phyloP scores from a whole-genome alignment of 1,284 basidiomycete species.

The Flammula alnicola region DNA sequence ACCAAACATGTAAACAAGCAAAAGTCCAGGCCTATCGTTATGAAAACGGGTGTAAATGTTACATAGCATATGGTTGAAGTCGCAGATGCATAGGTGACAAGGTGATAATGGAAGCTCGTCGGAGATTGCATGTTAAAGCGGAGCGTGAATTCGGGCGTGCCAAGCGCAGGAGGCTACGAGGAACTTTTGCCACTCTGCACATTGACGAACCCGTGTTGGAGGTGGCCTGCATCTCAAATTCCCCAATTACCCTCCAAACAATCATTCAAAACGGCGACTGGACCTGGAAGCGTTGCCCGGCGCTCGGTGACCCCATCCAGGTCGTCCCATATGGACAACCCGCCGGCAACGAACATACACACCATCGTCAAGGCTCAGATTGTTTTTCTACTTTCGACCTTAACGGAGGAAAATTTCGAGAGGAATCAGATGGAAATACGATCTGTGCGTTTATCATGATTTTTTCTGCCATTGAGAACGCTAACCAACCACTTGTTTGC shows the following conservation, averaged over 20 bases:
- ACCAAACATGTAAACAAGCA: no score
- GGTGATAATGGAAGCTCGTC: constrained; percentile 12
- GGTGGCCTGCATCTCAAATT: constrained; percentile 42
- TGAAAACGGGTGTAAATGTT: no score
- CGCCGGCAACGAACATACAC: constrained; percentile 60
- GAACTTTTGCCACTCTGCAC: constrained; percentile 39
- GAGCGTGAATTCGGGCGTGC: constrained; percentile 25
- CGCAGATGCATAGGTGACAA: no score
- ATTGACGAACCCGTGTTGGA: constrained; percentile 43
- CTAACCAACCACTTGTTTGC: constrained; percentile 6
- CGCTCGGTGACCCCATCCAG: constrained; percentile 80
- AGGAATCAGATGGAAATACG: constrained; percentile 90
- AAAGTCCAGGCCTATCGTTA: no score
- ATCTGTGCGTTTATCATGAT: constrained; percentile 63
- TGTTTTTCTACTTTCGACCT: constrained; percentile 90
- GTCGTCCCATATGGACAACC: constrained; percentile 70
- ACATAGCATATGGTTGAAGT: no score
- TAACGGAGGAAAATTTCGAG: constrained; percentile 94
- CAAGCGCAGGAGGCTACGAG: constrained; percentile 24
- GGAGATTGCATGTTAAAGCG: constrained; percentile 30
- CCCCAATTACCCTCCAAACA: constrained; percentile 40
- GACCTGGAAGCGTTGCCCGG: constrained; percentile 70
- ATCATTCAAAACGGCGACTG: constrained; percentile 73
- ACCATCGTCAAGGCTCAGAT: constrained; percentile 91
- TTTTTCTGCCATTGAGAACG: constrained; percentile 20